A percentile compares a stretch with the other conserved stretches of the same genome.
Conservation (phyloP, 75 land plant genomes). For the Larix kaempferi region DNA sequence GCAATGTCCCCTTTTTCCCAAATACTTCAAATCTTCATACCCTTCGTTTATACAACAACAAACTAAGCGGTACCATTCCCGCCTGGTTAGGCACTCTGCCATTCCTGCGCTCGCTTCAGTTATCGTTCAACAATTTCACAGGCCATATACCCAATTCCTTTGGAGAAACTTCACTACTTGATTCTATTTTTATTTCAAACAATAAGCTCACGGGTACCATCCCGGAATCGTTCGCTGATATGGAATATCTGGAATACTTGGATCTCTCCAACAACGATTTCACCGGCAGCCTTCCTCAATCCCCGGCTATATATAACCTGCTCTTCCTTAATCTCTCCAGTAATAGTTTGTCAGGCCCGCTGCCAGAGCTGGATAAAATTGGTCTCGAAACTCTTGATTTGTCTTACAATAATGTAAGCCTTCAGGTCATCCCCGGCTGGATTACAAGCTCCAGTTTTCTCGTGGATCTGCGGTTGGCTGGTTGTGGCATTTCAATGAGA, state of each 20-base stretch:
- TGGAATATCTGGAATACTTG: slow-evolving; percentile 11
- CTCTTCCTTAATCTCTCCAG: slow-evolving; percentile 29
- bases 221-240: neutral
- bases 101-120: neutral
- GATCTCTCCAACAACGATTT: slow-evolving; percentile 22
- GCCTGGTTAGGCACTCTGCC: slow-evolving; percentile 4
- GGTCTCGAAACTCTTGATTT: slow-evolving; percentile 36
- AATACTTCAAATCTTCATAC: slow-evolving; percentile 18
- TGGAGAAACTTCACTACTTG: neutral
- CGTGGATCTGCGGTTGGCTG: slow-evolving; percentile 26
- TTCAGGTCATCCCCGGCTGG: slow-evolving; percentile 31
- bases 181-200: slow-evolving; percentile 3
- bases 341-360: slow-evolving; percentile 38
- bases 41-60: slow-evolving; percentile 19
- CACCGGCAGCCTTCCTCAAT: slow-evolving; percentile 10
- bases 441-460: slow-evolving; percentile 29
- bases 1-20: slow-evolving; percentile 24
- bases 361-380: slow-evolving; percentile 24
- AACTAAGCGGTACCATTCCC: slow-evolving; percentile 17
- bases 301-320: neutral
- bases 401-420: slow-evolving; percentile 33
- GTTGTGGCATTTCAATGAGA: slow-evolving; percentile 30
- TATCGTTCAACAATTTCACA: slow-evolving; percentile 11
- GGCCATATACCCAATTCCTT: slow-evolving; percentile 6
- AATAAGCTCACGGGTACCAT: slow-evolving; percentile 20